These are phyloP conservation scores for Blastobotrys petasosporus DNA, from an alignment of 1,139 yeast species.

Conservation along the genomic window DNA sequence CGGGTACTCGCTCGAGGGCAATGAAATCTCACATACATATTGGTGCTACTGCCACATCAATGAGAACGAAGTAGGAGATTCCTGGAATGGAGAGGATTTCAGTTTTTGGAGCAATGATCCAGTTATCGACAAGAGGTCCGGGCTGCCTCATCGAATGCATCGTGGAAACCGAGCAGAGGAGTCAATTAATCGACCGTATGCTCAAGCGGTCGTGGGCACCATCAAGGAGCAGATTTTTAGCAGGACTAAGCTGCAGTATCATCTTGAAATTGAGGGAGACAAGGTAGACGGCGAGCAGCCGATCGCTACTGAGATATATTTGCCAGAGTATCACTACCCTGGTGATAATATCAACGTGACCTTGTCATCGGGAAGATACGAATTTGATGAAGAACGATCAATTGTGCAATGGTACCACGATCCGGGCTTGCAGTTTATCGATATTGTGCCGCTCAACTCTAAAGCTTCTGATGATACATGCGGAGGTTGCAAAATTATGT, in stretches of 20 bases:
- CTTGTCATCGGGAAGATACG: conserved; percentile 51
- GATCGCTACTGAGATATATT: conserved; percentile 46
- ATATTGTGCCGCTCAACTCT: conserved; percentile 7
- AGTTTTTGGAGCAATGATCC: conserved; percentile 58
- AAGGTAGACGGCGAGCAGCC: conserved; percentile 17
- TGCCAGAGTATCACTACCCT: conserved; percentile 66
- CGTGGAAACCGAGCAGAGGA: conserved; percentile 51
- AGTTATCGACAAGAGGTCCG: neutral
- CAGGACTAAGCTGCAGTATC: conserved; percentile 42
- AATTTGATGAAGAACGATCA: conserved; percentile 47
- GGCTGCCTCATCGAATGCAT: neutral
- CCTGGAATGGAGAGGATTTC: conserved; percentile 86
- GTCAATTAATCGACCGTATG: conserved; percentile 70
- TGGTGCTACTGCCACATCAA: conserved; percentile 77
- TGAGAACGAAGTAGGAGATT: conserved; percentile 72
- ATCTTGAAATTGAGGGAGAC: conserved; percentile 39
- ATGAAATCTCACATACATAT: conserved; percentile 61
- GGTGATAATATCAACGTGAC: conserved; percentile 37
- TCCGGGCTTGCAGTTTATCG: conserved; percentile 25
- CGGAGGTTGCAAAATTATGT: neutral
- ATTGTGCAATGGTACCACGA: conserved; percentile 68
- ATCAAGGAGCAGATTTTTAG: conserved; percentile 51
- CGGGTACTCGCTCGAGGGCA: conserved; percentile 65
- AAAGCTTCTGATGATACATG: neutral
- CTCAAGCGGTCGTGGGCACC: conserved; percentile 53